Evolutionary conservation across 257 asterid genomes (phyloP).

Genomic region (Leonotis leonurus): DNA sequence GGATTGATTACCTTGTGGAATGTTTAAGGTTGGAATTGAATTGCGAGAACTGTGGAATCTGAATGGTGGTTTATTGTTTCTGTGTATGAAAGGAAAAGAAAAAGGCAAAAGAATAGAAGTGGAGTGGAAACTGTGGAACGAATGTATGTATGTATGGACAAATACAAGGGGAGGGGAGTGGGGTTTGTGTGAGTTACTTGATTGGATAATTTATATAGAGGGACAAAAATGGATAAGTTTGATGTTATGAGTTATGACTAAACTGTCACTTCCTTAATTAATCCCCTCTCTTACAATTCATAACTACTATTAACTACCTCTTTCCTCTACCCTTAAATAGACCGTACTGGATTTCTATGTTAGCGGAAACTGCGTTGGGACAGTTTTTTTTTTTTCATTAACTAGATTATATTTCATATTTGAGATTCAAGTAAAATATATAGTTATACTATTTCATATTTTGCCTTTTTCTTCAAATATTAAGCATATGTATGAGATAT

Average conservation of each 20-base stretch:
- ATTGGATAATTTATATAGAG: conserved; percentile 15
- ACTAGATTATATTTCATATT: too few species aligned
- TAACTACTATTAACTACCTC: not conserved
- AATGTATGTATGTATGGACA: too few species aligned
- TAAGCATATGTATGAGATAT: too few species aligned
- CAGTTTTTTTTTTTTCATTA: too few species aligned
- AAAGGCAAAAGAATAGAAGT: too few species aligned
- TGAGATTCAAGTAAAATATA: too few species aligned
- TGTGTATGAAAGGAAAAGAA: too few species aligned
- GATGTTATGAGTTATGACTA: conserved; percentile 19
- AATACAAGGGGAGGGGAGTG: not conserved
- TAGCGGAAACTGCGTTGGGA: not conserved
- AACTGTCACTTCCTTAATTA: conserved; percentile 26
- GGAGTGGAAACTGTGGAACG: too few species aligned
- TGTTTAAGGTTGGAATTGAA: conserved; percentile 1
- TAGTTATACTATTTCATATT: too few species aligned
- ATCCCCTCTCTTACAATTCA: too few species aligned
- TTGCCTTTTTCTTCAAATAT: too few species aligned
- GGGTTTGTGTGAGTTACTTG: conserved; percentile 7
- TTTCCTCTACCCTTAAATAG: not conserved
- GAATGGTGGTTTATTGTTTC: not conserved
- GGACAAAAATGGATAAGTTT: conserved; percentile 4
- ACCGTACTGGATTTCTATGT: not conserved
- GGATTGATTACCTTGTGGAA: too few species aligned
- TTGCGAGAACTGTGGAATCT: not conserved